Base-by-base conservation (phyloP, 2,329 filamentous ascomycete species). In the Fusarium veterinarium region DNA sequence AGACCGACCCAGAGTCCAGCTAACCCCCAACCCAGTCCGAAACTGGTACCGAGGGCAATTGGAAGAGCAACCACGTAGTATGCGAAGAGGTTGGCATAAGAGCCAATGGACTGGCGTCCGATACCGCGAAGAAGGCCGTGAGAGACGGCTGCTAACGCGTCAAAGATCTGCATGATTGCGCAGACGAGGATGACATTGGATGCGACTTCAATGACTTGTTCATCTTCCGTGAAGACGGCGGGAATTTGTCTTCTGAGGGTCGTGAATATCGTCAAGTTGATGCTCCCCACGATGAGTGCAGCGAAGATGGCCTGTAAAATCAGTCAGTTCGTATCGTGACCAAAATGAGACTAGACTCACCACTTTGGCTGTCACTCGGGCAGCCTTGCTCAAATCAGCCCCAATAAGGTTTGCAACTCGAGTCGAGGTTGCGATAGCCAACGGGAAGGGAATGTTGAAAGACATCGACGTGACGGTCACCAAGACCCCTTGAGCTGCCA, bases 321-420 rank as follows among this genome's bases (percentile, higher is more conserved):
- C 17, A 38, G 33, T 40, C 0, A 20, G 19, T 2, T 3, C 16
- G 17, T 4, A 16, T 3, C 1, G 9, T 6, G n/a, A 8, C 2
- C 1, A 1, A 19, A 1, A 35, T 11, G 10, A 25, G 6, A 0
- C 5, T 6, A 5, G 44, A 82, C 84, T 71, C 75, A 86, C 91
- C 59, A 97, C 94, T 81, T 90, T 91, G 12, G 92, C 92, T 2
- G 92, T 92, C 4, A 89, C 92, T 77, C 91, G 92, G 3, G 95
- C 95, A 1, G 95, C 92, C 37, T 91, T 90, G 6, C 93, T 90
- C 8, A 97, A 85, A 1, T 91, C 91, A 0, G 95, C 95, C 10
- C 95, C 95, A 67, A 98, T 95, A 20, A 98, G 84, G 75, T 97
- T 97, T 3, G 95, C 95, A 14, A 97, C 89, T 1, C 95, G 91